These are phyloP conservation scores for Mycena kentingensis DNA, from an alignment of 768 basidiomycete species.

Conservation along the genomic window DNA sequence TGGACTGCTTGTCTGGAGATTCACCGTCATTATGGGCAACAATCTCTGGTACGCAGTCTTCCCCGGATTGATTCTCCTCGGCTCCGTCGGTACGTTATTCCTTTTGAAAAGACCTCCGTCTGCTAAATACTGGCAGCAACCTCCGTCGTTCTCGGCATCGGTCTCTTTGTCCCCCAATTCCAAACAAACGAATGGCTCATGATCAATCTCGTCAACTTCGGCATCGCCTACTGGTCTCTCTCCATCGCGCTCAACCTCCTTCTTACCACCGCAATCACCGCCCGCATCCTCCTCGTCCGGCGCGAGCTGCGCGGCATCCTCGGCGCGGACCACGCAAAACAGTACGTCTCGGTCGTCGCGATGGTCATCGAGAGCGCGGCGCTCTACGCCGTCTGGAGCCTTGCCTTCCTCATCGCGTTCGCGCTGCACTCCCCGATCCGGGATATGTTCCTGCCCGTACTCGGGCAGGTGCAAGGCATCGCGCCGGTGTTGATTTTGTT, in stretches of 20 bases:
- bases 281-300: constrained; percentile 36
- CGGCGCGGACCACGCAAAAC: constrained; percentile 27
- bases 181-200: constrained; percentile 16
- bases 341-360: constrained; percentile 36
- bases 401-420: constrained; percentile 38
- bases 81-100: background rate
- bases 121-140: too few species aligned
- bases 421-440: constrained; percentile 31
- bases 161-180: constrained; percentile 10
- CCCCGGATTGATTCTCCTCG: background rate
- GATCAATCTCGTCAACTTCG: constrained; percentile 30
- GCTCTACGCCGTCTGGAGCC: constrained; percentile 34
- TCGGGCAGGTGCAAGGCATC: constrained; percentile 15
- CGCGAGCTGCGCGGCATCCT: constrained; percentile 21
- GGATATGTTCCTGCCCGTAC: constrained; percentile 30
- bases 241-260: constrained; percentile 41
- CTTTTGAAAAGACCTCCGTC: constrained; percentile 1
- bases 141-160: constrained; percentile 10
- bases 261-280: constrained; percentile 37
- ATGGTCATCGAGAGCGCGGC: constrained; percentile 42
- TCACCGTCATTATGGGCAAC: too few species aligned
- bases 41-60: background rate
- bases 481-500: background rate
- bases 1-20: too few species aligned
- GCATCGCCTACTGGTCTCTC: constrained; percentile 38